Evolutionary conservation across 2,329 filamentous ascomycete genomes (phyloP).

Genomic region (Emergomyces orientalis): DNA sequence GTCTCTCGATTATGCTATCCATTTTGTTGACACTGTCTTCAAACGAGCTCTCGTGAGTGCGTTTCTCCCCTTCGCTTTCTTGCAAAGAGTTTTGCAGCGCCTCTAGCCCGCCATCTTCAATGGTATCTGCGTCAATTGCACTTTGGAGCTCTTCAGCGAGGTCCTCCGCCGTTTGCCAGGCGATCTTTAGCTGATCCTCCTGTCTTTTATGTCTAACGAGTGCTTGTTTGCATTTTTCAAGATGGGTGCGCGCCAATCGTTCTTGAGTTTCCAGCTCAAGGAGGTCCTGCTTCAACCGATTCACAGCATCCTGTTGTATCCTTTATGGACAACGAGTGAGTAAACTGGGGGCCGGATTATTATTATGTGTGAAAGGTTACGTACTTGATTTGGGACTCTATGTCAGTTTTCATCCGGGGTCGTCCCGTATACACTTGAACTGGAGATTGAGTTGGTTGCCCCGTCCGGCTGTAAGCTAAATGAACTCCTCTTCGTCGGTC

Average conservation of each 20-base stretch:
- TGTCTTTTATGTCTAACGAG: constrained; percentile 43
- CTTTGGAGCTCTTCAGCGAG: constrained; percentile 58
- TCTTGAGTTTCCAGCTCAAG: constrained; percentile 43
- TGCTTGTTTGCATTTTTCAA: constrained; percentile 43
- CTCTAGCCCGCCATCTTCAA: constrained; percentile 58
- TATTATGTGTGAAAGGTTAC: constrained; percentile 4
- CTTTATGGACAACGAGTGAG: constrained; percentile 18
- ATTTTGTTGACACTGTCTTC: constrained; percentile 42
- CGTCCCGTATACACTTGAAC: constrained; percentile 45
- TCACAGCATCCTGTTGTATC: constrained; percentile 39
- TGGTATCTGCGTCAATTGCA: constrained; percentile 47
- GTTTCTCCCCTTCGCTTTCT: constrained; percentile 44
- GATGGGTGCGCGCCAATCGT: constrained; percentile 40
- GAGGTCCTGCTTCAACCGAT: constrained; percentile 49
- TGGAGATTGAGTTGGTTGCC: constrained; percentile 44
- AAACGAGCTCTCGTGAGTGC: constrained; percentile 37
- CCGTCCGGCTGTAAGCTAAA: constrained; percentile 43
- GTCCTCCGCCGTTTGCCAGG: constrained; percentile 53
- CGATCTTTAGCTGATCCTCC: constrained; percentile 43
- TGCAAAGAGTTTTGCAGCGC: constrained; percentile 50
- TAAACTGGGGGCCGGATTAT: background rate
- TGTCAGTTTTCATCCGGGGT: constrained; percentile 72
- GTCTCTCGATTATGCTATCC: constrained; percentile 34
- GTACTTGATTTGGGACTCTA: constrained; percentile 55
- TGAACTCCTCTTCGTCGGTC: constrained; percentile 54